A percentile compares a stretch with the other conserved stretches of the same genome.
Evolutionary conservation across 2,329 filamentous ascomycete species (phyloP).

Genomic region (Fusarium equiseti): DNA sequence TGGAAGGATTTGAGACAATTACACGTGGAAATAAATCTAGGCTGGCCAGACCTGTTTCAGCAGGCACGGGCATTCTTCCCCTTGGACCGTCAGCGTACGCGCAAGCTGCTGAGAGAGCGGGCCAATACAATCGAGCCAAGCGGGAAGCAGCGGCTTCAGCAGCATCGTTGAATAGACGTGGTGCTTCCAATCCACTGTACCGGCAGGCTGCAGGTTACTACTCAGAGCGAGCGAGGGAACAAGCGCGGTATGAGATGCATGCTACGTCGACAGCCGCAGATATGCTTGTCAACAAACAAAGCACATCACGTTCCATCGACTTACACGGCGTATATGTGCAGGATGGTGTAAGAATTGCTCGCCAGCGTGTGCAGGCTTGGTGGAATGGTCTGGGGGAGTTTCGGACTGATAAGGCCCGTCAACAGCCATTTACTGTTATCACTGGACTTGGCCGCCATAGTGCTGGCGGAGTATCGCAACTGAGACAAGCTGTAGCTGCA

Average conservation of each 20-base stretch:
- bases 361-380: slow-evolving; percentile 76
- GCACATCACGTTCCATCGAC: slow-evolving; percentile 72
- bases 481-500: slow-evolving; percentile 84
- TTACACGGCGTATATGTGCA: slow-evolving; percentile 86
- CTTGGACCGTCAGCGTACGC: slow-evolving; percentile 37
- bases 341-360: slow-evolving; percentile 84
- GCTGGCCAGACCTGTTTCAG: slow-evolving; percentile 8
- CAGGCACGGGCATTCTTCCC: slow-evolving; percentile 5
- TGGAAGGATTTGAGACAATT: slow-evolving; percentile 47
- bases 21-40: slow-evolving; percentile 26
- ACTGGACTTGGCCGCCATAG: slow-evolving; percentile 87
- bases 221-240: slow-evolving; percentile 75
- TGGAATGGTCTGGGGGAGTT: slow-evolving; percentile 79
- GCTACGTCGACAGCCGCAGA: slow-evolving; percentile 78
- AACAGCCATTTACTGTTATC: slow-evolving; percentile 75
- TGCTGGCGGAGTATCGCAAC: slow-evolving; percentile 76
- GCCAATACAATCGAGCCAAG: slow-evolving; percentile 48
- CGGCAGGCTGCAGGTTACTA: slow-evolving; percentile 83
- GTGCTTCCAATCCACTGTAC: slow-evolving; percentile 78
- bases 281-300: slow-evolving; percentile 75
- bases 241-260: slow-evolving; percentile 67
- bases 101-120: slow-evolving; percentile 48
- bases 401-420: slow-evolving; percentile 62
- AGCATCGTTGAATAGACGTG: slow-evolving; percentile 57
- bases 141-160: slow-evolving; percentile 55